Conservation (phyloP, 768 basidiomycete genomes). For the Cytidiella melzeri region DNA sequence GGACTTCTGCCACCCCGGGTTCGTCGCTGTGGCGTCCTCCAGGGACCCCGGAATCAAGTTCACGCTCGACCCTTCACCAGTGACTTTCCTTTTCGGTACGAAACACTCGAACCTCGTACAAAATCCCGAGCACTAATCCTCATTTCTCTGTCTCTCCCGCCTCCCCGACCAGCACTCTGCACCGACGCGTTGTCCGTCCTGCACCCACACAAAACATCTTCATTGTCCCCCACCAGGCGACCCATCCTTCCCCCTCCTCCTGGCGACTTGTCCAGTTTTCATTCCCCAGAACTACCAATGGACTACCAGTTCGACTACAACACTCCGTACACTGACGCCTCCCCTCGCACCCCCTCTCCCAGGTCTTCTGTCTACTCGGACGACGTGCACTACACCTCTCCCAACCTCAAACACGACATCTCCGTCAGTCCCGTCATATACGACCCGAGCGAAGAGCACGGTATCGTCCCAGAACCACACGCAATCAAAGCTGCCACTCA, state of each 20-base stretch:
- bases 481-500: constrained; percentile 19
- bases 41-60: neutral
- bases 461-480: constrained; percentile 35
- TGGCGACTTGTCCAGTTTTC: constrained; percentile 10
- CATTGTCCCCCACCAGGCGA: neutral
- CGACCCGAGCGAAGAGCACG: constrained; percentile 37
- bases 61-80: constrained; percentile 4
- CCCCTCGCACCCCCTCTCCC: constrained; percentile 70
- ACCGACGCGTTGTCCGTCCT: neutral
- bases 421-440: constrained; percentile 48
- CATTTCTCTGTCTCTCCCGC: neutral
- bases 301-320: constrained; percentile 53
- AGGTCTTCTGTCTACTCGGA: constrained; percentile 29
- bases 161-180: neutral
- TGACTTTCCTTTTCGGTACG: constrained; percentile 8
- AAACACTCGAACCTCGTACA: neutral
- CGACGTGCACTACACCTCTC: constrained; percentile 29
- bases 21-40: neutral
- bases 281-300: constrained; percentile 27
- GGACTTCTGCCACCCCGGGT: constrained; percentile 8
- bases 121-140: neutral
- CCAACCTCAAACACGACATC: constrained; percentile 37
- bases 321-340: constrained; percentile 58
- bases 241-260: constrained; percentile 13
- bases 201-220: neutral